Evolutionary conservation across 495 filamentous ascomycete genomes (phyloP).

Genomic region (Penicillium silybi): DNA sequence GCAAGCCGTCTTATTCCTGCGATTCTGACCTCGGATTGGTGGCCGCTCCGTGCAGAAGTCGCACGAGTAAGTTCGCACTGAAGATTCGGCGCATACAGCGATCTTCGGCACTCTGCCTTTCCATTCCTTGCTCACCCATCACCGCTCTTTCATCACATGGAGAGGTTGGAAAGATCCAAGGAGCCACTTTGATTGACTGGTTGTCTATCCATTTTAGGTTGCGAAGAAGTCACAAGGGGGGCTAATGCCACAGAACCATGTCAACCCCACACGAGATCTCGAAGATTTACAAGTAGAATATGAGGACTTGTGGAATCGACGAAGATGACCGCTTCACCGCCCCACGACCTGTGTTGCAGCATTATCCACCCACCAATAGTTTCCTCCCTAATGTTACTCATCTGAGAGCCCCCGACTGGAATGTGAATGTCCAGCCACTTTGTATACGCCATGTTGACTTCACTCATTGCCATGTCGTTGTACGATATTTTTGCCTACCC

Average conservation of each 20-base stretch:
- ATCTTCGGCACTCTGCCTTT: not conserved
- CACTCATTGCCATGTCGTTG: too few species aligned
- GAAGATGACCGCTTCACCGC: too few species aligned
- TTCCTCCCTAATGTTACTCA: too few species aligned
- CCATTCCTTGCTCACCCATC: not conserved
- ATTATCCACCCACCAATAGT: too few species aligned
- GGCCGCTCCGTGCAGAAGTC: slow-evolving; percentile 8
- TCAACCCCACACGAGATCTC: not conserved
- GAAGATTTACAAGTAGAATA: not conserved
- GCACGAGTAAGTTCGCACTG: slow-evolving; percentile 12
- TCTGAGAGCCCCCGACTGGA: too few species aligned
- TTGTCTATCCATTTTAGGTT: not conserved
- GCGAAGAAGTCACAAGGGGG: not conserved
- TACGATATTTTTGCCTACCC: too few species aligned
- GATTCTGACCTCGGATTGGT: slow-evolving; percentile 10
- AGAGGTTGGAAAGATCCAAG: not conserved
- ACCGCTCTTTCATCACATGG: not conserved
- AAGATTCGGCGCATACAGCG: slow-evolving; percentile 8
- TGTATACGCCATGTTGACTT: not conserved
- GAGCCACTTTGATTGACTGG: not conserved
- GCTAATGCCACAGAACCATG: not conserved
- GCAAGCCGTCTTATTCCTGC: not conserved
- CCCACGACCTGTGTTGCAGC: too few species aligned
- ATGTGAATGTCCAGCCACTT: not conserved
- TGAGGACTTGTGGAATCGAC: too few species aligned